These are phyloP conservation scores for Oryza rufipogon DNA, from an alignment of 176 grass and related monocot species.

Conservation along the genomic window DNA sequence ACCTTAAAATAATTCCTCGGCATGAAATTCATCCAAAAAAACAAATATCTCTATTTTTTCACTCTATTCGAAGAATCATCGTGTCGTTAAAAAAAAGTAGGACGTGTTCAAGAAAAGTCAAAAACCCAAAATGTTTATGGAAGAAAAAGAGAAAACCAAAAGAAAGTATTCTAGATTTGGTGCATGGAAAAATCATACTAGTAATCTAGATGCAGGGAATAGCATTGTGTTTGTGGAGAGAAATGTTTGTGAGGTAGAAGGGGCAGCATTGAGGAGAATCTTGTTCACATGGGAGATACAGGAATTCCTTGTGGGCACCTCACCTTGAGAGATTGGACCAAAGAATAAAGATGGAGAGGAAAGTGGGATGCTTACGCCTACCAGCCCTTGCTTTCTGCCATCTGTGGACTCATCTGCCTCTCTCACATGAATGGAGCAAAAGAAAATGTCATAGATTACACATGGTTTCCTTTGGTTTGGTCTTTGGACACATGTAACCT, in stretches of 20 bases:
- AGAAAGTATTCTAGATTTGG: neutral
- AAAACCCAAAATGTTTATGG: neutral
- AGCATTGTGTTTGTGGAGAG: neutral
- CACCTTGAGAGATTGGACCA: constrained; percentile 17
- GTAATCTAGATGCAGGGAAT: constrained; percentile 27
- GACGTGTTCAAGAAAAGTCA: neutral
- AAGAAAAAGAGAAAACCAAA: neutral
- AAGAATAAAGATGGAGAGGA: constrained; percentile 45
- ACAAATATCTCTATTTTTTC: no score
- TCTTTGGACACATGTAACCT: constrained; percentile 6
- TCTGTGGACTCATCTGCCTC: constrained; percentile 27
- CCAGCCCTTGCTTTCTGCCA: constrained; percentile 20
- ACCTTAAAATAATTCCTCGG: no score
- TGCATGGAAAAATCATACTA: neutral
- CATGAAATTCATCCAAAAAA: no score
- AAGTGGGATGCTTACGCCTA: constrained; percentile 34
- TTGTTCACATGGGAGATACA: constrained; percentile 51
- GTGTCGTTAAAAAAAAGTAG: neutral
- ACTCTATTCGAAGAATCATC: no score
- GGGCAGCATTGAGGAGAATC: constrained; percentile 33
- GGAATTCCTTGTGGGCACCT: constrained; percentile 26
- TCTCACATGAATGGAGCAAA: constrained; percentile 7
- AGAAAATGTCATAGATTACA: neutral
- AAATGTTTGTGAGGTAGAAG: neutral
- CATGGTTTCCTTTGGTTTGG: neutral